Base-by-base conservation (phyloP, 306 rosid species). In the Hylodesmum podocarpum region DNA sequence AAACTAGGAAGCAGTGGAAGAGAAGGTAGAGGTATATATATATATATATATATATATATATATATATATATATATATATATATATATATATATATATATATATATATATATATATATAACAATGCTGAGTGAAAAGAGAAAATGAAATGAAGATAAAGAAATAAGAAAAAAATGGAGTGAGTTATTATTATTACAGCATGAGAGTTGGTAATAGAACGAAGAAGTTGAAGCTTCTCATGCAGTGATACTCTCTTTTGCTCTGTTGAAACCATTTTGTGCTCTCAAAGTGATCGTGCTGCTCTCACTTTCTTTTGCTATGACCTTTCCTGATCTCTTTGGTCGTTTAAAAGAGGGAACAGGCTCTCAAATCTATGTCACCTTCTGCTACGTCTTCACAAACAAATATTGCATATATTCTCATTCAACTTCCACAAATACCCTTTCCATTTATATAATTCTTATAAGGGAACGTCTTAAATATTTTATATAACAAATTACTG, bases 151-250 rank as follows among this genome's bases (percentile, higher is more conserved):
- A 81, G 83, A 53, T 12, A 79, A 39, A 76, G 78, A 51, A 13
- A 51, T 47, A 7, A 83, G 64, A 40, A 77, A 76, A 73, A 4
- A 72, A 25, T 36, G 81, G 54, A 77, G 81, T 74, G 73, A 87
- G n/a, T n/a, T n/a, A n/a, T n/a, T n/a, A n/a, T n/a, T n/a, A 72
- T 90, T 95, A 95, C 99, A 82, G 99, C 93, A 78, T 89, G 88
- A 84, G 99, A 92, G 84, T 92, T 88, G 53, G 99, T 95, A 75
- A 95, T 81, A 70, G 97, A 95, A 75, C 99, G 98, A 92, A 95
- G 99, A 36, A 89, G 87, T 78, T 92, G 97, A 55, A 95, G 91
- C 85, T 95, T 90, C 87, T 95, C 97, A 88, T 91, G 93, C 84
- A 92, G 92, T 81, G 72, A 84, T 82, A 84, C 88, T 75, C 85